Base-by-base conservation (phyloP, 2,329 filamentous ascomycete genomes). In the Elsinoe ampelina region DNA sequence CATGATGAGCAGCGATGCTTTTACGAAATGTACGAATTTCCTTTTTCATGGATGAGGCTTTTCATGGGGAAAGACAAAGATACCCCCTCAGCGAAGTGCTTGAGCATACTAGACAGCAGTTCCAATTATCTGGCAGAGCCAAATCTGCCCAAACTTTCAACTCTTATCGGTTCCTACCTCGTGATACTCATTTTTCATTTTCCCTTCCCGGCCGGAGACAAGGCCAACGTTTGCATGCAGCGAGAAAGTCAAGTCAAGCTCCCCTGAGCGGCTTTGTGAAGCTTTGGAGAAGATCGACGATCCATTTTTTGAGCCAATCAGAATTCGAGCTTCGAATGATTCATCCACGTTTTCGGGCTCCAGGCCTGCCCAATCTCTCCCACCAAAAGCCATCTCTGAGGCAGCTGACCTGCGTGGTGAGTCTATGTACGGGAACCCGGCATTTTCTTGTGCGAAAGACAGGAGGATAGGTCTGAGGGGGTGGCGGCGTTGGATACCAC, bases 211-310 rank as follows among this genome's bases (percentile, higher is more conserved):
- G 15, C 39, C 39, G 19, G 39, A 20, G 15, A 42, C 19, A 42
- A 42, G 20, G 39, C 13, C 15, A 42, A 42, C 39, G 39, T 42
- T 42, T 42, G 39, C 20, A 45, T n/a, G 41, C 10, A 22, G 17
- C 11, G 39, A 26, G n/a, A 45, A 45, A 45, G 41, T 26, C 41
- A 45, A 22, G 41, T 22, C n/a, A 3, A 45, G 8, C 19, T 45
- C 41, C 41, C 41, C 41, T 45, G 41, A 45, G 41, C 41, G 41
- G 41, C 20, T 45, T 45, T 45, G 41, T 45, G 19, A 45, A 45
- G 41, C 41, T 45, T 45, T 10, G 30, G 19, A 4, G 17, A 26
- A 7, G 10, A 45, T 45, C 41, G 41, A 22, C 41, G 41, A 45
- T 45, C 20, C 19, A 10, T 12, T 22, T 26, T 17, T 26, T 45